Conservation (phyloP, 257 asterid species). For the Scutellaria baicalensis region DNA sequence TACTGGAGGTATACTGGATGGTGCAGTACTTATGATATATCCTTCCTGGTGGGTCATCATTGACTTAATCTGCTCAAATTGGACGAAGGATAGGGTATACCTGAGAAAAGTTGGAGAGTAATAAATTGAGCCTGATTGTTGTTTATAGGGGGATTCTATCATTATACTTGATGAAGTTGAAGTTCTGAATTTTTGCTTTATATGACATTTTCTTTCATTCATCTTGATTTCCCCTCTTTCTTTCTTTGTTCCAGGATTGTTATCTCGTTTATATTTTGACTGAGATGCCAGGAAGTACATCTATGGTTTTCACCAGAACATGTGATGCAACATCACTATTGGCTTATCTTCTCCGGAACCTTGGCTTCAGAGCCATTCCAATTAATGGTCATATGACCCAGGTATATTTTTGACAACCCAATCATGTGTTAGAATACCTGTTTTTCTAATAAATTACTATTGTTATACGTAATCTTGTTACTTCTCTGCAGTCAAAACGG, state of each 20-base stretch:
- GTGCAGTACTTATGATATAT: no score
- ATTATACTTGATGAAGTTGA: neutral
- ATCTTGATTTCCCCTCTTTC: neutral
- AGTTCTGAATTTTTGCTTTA: neutral
- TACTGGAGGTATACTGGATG: no score
- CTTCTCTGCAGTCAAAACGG: constrained; percentile 56
- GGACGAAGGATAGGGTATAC: neutral
- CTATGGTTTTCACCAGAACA: constrained; percentile 93
- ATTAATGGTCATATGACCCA: constrained; percentile 96
- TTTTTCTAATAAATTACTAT: neutral
- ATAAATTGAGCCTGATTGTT: neutral
- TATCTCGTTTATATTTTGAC: constrained; percentile 77
- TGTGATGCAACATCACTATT: constrained; percentile 74
- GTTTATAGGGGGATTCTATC: neutral
- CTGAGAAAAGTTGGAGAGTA: neutral
- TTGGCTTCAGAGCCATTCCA: constrained; percentile 80
- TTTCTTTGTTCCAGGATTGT: constrained; percentile 49
- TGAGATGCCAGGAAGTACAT: constrained; percentile 63
- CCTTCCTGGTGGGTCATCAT: no score
- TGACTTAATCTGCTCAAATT: neutral
- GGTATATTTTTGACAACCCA: constrained; percentile 34
- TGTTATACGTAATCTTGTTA: neutral
- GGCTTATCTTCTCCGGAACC: constrained; percentile 72
- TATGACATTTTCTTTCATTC: neutral
- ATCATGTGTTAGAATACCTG: neutral